These are phyloP conservation scores for Eucalyptus victrix DNA, from an alignment of 345 rosid species.

Conservation along the genomic window DNA sequence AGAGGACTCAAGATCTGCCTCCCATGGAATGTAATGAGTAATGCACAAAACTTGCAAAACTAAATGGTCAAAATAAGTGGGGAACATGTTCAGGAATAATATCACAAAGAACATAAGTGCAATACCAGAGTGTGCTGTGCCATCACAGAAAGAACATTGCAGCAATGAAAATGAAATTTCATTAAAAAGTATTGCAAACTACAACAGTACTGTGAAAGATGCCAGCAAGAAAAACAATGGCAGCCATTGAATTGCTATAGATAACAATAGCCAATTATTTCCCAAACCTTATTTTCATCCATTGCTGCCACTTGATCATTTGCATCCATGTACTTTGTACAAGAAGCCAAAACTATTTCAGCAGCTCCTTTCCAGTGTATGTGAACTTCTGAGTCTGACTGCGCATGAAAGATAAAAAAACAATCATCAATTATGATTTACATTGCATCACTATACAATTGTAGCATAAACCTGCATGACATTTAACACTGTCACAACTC, in stretches of 20 bases:
- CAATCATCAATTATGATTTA: not conserved
- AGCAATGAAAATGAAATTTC: not conserved
- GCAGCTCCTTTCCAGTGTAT: conserved; percentile 99
- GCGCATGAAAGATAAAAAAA: not conserved
- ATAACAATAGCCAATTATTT: not conserved
- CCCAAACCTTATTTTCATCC: conserved; percentile 57
- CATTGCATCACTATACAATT: not conserved
- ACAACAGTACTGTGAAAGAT: not conserved
- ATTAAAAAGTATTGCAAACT: not conserved
- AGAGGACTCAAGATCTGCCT: not conserved
- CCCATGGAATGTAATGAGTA: not conserved
- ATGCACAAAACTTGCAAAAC: not conserved
- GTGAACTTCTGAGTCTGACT: conserved; percentile 59
- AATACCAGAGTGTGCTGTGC: not conserved
- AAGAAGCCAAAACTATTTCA: conserved; percentile 79
- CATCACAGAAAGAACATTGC: not conserved
- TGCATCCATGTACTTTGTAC: conserved; percentile 52
- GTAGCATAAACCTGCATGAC: not conserved
- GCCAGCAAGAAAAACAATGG: not conserved
- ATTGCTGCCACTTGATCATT: conserved; percentile 30
- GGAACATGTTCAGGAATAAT: fast-evolving
- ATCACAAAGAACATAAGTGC: not conserved
- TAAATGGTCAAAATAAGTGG: not conserved
- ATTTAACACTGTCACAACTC: not conserved
- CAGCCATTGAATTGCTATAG: not conserved